A percentile compares a stretch with the other conserved stretches of the same genome.
Conservation (phyloP, 495 filamentous ascomycete genomes). For the Xylaria palmicola region DNA sequence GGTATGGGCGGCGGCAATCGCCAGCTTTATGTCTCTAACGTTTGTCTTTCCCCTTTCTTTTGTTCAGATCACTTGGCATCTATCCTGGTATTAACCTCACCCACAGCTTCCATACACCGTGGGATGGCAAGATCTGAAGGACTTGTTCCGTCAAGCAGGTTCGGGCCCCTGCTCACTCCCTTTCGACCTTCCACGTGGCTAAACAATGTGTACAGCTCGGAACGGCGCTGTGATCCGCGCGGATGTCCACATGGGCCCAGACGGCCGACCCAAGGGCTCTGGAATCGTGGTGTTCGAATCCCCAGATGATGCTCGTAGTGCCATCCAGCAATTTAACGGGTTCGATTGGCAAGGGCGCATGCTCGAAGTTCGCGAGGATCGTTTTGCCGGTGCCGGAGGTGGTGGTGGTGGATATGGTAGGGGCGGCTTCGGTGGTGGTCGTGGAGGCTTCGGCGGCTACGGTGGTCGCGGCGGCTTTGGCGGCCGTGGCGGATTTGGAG, state of each 20-base stretch:
- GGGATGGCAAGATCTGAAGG: constrained; percentile 99
- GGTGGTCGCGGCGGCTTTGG: constrained; percentile 45
- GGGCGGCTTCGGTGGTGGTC: constrained; percentile 57
- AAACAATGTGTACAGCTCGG: constrained; percentile 37
- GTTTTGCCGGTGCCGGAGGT: constrained; percentile 72
- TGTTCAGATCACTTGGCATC: constrained; percentile 13
- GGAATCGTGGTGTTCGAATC: constrained; percentile 96
- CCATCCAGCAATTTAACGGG: constrained; percentile 95
- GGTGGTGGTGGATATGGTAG: constrained; percentile 49
- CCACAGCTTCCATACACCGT: constrained; percentile 91
- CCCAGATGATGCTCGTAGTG: constrained; percentile 89
- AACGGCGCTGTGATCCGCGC: constrained; percentile 89
- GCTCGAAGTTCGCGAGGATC: constrained; percentile 94
- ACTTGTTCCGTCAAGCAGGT: constrained; percentile 98
- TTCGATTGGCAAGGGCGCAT: constrained; percentile 97
- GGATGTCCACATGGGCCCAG: constrained; percentile 89
- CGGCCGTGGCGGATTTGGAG: constrained; percentile 36
- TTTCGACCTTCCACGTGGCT: not conserved
- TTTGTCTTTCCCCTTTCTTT: constrained; percentile 60
- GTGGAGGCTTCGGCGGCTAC: constrained; percentile 58
- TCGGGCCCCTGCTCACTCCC: constrained; percentile 41
- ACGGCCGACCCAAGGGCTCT: constrained; percentile 91
- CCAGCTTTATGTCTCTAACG: constrained; percentile 97
- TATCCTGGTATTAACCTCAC: constrained; percentile 38
- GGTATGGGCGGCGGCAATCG: constrained; percentile 53